These are phyloP conservation scores for Seiridium unicorne DNA, from an alignment of 2,329 filamentous ascomycete species.

Conservation along the genomic window DNA sequence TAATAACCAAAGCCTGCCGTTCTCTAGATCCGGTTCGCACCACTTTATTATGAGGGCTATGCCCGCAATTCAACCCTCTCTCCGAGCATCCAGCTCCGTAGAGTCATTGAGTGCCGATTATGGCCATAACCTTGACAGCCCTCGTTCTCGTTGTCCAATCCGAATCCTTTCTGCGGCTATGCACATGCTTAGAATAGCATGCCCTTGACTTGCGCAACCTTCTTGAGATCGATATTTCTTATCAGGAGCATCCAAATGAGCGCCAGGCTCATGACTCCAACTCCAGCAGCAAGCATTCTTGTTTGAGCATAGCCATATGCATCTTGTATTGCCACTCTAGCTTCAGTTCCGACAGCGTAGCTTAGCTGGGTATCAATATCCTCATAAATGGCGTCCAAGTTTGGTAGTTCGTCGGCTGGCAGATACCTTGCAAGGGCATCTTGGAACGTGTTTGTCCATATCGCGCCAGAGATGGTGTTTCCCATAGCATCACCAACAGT, in stretches of 20 bases:
- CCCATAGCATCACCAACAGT: conserved; percentile 57
- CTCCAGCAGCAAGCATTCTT: background rate
- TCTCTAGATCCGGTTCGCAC: too few relatives aligned
- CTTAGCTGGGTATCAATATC: conserved; percentile 43
- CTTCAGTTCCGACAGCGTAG: conserved; percentile 48
- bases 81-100: too few relatives aligned
- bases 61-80: too few relatives aligned
- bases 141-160: too few relatives aligned
- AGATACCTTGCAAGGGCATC: conserved; percentile 44
- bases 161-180: too few relatives aligned
- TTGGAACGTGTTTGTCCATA: conserved; percentile 58
- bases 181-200: background rate
- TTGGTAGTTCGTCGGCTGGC: conserved; percentile 36
- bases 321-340: conserved; percentile 48
- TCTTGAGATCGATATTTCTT: background rate
- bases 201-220: background rate
- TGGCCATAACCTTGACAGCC: too few relatives aligned
- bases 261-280: background rate
- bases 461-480: conserved; percentile 54
- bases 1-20: too few relatives aligned
- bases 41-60: too few relatives aligned
- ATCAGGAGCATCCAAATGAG: background rate
- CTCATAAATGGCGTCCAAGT: conserved; percentile 46
- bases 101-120: too few relatives aligned
- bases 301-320: conserved; percentile 55